Evolutionary conservation across 495 filamentous ascomycete genomes (phyloP).

Genomic region (Podospora tetraspora): DNA sequence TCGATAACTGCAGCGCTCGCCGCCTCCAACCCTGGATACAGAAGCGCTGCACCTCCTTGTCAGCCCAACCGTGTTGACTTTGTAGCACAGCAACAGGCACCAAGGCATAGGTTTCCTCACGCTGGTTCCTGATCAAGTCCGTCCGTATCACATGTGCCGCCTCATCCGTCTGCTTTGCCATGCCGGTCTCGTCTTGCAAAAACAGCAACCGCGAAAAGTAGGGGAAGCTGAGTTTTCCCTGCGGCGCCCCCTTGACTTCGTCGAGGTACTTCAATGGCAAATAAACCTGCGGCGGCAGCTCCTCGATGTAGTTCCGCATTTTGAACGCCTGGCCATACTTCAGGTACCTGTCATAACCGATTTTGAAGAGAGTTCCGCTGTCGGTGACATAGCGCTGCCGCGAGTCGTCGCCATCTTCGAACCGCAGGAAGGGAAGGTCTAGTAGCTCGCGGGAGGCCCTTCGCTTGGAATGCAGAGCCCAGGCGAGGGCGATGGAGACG

Average conservation of each 20-base stretch:
- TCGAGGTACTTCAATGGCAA: conserved; percentile 10
- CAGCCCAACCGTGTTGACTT: neutral
- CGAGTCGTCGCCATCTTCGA: conserved; percentile 13
- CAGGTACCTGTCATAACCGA: conserved; percentile 8
- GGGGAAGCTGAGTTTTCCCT: conserved; percentile 8
- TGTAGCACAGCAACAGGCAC: neutral
- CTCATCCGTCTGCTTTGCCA: conserved; percentile 10
- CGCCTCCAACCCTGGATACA: conserved; percentile 1
- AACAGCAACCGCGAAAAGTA: conserved; percentile 8
- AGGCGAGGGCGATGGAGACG: neutral
- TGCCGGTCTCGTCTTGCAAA: conserved; percentile 10
- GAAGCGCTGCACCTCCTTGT: neutral
- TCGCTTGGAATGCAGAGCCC: neutral
- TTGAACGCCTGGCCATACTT: conserved; percentile 11
- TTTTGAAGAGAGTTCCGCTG: conserved; percentile 1
- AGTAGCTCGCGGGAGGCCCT: neutral
- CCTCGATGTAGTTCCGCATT: conserved; percentile 14
- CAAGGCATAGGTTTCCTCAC: neutral
- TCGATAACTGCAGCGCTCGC: neutral
- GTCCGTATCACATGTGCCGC: conserved; percentile 6
- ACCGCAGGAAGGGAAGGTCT: conserved; percentile 1
- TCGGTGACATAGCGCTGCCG: conserved; percentile 8
- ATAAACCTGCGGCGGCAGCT: conserved; percentile 6
- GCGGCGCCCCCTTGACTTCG: conserved; percentile 9
- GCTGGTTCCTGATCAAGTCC: conserved; percentile 7